These are phyloP conservation scores for Rugonectria rugulosa DNA, from an alignment of 2,329 filamentous ascomycete species.

Conservation along the genomic window DNA sequence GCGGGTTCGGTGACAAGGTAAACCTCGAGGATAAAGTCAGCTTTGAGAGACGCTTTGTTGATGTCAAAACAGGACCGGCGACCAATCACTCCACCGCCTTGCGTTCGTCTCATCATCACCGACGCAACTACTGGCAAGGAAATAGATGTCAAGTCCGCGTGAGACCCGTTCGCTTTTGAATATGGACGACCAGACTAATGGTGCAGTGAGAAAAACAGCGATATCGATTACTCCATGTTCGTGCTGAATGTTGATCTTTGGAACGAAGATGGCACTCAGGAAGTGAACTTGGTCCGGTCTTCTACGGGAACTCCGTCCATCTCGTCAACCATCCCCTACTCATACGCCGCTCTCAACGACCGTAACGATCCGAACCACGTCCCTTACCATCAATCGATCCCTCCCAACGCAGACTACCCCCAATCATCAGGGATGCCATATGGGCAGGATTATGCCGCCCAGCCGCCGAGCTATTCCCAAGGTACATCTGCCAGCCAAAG, in stretches of 20 bases:
- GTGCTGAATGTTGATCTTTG: slow-evolving; percentile 74
- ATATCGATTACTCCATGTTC: slow-evolving; percentile 51
- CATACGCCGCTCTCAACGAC: slow-evolving; percentile 64
- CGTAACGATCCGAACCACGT: slow-evolving; percentile 39
- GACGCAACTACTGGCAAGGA: slow-evolving; percentile 80
- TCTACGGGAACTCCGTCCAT: slow-evolving; percentile 77
- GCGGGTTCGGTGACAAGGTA: slow-evolving; percentile 98
- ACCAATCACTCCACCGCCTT: slow-evolving; percentile 94
- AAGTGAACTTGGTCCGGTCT: slow-evolving; percentile 72
- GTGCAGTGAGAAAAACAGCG: slow-evolving; percentile 31
- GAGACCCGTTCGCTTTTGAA: background rate
- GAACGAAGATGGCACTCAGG: slow-evolving; percentile 69
- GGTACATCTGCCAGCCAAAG: slow-evolving; percentile 34
- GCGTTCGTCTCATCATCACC: slow-evolving; percentile 81
- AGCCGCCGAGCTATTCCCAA: slow-evolving; percentile 42
- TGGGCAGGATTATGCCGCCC: slow-evolving; percentile 42
- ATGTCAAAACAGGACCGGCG: slow-evolving; percentile 74
- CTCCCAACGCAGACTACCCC: slow-evolving; percentile 45
- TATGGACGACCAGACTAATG: slow-evolving; percentile 13
- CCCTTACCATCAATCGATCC: slow-evolving; percentile 45
- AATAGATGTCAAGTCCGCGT: slow-evolving; percentile 79
- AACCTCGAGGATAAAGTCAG: slow-evolving; percentile 27
- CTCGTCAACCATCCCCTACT: slow-evolving; percentile 79
- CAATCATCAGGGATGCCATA: slow-evolving; percentile 42
- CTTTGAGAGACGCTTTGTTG: slow-evolving; percentile 9